Evolutionary conservation across 495 filamentous ascomycete species (phyloP).

Genomic region (Pseudoneurospora amorphoporcata): DNA sequence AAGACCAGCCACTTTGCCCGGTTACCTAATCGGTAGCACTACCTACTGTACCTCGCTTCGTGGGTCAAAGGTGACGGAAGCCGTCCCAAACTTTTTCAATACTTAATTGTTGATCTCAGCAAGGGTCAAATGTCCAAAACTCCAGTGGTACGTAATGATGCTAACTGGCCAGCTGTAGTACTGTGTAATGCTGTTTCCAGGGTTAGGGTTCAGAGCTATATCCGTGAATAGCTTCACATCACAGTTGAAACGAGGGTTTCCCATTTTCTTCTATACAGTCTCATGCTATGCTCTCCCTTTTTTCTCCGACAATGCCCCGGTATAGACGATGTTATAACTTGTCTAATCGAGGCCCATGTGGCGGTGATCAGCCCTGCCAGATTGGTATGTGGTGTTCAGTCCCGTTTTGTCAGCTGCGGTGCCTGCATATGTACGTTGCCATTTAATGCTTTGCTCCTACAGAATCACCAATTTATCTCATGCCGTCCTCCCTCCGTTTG

Average conservation of each 20-base stretch:
- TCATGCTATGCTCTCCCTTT: not conserved
- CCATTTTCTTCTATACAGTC: not conserved
- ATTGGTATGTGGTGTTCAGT: not conserved
- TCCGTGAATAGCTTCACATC: no score
- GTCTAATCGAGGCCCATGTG: not conserved
- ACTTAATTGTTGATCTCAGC: not conserved
- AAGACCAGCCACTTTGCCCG: not conserved
- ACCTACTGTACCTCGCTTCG: not conserved
- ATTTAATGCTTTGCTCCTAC: not conserved
- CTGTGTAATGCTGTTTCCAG: not conserved
- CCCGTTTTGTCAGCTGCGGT: not conserved
- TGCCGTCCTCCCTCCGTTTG: not conserved
- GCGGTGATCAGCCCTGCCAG: not conserved
- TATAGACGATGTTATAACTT: not conserved
- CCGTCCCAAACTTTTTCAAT: not conserved
- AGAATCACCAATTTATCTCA: not conserved
- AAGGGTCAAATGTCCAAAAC: not conserved
- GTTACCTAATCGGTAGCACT: not conserved
- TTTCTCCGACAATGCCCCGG: not conserved
- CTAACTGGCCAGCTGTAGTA: not conserved
- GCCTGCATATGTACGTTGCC: not conserved
- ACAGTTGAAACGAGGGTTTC: not conserved
- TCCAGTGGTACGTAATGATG: not conserved
- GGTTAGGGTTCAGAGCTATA: not conserved
- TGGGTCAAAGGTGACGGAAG: not conserved